Conservation (phyloP, 306 rosid species). For the Begonia masoniana region DNA sequence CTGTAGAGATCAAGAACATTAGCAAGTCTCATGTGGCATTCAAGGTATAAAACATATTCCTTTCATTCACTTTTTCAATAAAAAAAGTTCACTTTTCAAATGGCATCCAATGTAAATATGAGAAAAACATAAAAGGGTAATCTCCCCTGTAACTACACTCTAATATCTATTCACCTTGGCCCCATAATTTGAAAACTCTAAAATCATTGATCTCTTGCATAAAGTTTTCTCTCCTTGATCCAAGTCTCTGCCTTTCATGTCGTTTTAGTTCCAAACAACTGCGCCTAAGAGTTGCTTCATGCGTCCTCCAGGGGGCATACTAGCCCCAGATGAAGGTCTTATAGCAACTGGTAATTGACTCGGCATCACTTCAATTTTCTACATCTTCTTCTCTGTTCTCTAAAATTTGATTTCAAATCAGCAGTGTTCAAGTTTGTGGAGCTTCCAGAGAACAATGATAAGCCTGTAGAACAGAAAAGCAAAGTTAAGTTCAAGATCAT, state of each 20-base stretch:
- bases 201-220: too few relatives aligned
- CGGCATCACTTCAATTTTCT: conserved; percentile 4
- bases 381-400: neutral
- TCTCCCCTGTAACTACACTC: neutral
- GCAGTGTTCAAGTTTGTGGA: conserved; percentile 91
- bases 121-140: too few relatives aligned
- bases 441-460: conserved; percentile 77
- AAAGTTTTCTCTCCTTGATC: too few relatives aligned
- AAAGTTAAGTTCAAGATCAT: conserved; percentile 87
- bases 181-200: too few relatives aligned
- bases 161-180: too few relatives aligned
- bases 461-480: conserved; percentile 55
- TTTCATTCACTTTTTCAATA: neutral
- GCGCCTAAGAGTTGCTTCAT: conserved; percentile 93
- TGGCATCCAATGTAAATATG: too few relatives aligned
- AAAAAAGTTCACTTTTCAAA: too few relatives aligned
- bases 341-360: conserved; percentile 55
- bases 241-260: conserved; percentile 2
- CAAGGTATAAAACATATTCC: conserved; percentile 43
- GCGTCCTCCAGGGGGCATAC: conserved; percentile 91
- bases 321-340: conserved; percentile 71
- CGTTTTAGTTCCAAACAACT: conserved; percentile 79
- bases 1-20: conserved; percentile 67
- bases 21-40: conserved; percentile 74
- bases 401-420: conserved; percentile 11